phyloP scores from a whole-genome alignment of 805 yeast species.

The Candida succiphila region DNA sequence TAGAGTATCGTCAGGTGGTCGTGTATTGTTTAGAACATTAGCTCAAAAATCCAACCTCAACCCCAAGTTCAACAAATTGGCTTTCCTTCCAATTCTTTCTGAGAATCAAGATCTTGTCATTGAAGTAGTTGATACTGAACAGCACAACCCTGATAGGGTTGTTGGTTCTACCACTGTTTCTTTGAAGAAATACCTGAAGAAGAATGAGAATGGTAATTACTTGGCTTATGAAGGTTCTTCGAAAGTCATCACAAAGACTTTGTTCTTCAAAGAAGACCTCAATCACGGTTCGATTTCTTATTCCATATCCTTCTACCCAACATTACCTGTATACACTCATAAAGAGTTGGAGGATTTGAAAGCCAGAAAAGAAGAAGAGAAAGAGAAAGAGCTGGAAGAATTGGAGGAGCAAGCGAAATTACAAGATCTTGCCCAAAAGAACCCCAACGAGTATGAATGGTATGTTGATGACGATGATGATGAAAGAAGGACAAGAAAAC shows the following conservation, averaged over 20 bases:
- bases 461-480: slow-evolving; percentile 35
- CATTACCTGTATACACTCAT: slow-evolving; percentile 50
- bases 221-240: slow-evolving; percentile 42
- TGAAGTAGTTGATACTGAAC: slow-evolving; percentile 59
- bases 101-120: slow-evolving; percentile 49
- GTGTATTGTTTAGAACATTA: slow-evolving; percentile 42
- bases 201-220: slow-evolving; percentile 35
- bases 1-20: slow-evolving; percentile 47
- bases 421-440: slow-evolving; percentile 39
- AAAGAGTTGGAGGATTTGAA: slow-evolving; percentile 41
- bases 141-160: slow-evolving; percentile 49
- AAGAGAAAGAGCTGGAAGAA: slow-evolving; percentile 28
- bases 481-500: slow-evolving; percentile 27
- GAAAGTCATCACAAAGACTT: slow-evolving; percentile 27
- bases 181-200: slow-evolving; percentile 37
- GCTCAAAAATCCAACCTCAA: slow-evolving; percentile 42
- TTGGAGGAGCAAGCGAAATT: slow-evolving; percentile 36
- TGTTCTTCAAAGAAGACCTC: slow-evolving; percentile 24
- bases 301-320: slow-evolving; percentile 56
- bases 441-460: slow-evolving; percentile 61
- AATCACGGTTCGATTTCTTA: slow-evolving; percentile 44
- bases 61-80: slow-evolving; percentile 51
- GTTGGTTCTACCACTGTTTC: slow-evolving; percentile 50
- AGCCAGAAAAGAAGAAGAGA: slow-evolving; percentile 24
- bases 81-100: slow-evolving; percentile 51